These are phyloP conservation scores for Abrus precatorius DNA, from an alignment of 306 rosid species.

Conservation along the genomic window DNA sequence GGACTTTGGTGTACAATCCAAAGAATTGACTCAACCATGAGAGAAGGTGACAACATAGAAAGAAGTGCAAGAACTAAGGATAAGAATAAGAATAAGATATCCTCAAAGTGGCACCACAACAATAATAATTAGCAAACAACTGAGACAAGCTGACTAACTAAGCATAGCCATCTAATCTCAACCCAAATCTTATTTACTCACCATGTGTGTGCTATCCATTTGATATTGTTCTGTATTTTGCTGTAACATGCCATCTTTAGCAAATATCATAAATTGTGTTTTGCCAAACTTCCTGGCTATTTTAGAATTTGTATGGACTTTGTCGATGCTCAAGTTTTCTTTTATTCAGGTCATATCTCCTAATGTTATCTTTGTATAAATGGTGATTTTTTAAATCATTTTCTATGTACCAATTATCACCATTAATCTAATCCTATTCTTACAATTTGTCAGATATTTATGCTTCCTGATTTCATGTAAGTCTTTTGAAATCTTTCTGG, in stretches of 20 bases:
- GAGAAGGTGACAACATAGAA: not conserved
- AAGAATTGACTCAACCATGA: not conserved
- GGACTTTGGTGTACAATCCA: slow-evolving; percentile 17
- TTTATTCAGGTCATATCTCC: not conserved
- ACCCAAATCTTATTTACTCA: slow-evolving; percentile 19
- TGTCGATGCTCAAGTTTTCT: not conserved
- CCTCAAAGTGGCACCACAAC: not conserved
- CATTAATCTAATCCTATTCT: not conserved
- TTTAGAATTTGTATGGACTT: not conserved
- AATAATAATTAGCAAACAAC: not conserved
- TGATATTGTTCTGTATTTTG: not conserved
- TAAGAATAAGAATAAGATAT: not conserved
- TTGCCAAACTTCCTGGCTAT: slow-evolving; percentile 3
- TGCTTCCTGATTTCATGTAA: not conserved
- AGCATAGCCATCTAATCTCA: slow-evolving; percentile 18
- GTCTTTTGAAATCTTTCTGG: not conserved
- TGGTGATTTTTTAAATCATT: not conserved
- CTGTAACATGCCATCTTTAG: slow-evolving; percentile 10
- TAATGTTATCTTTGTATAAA: slow-evolving; percentile 2
- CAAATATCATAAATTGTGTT: not conserved
- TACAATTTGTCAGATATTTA: not conserved
- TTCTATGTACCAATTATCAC: slow-evolving; percentile 6
- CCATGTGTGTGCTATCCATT: not conserved
- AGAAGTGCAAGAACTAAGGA: not conserved
- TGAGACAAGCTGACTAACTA: slow-evolving; percentile 23